Evolutionary conservation across 306 rosid species (phyloP), one percentile per base, ranked within the genome.

Genomic region (Castanospermum australe): DNA sequence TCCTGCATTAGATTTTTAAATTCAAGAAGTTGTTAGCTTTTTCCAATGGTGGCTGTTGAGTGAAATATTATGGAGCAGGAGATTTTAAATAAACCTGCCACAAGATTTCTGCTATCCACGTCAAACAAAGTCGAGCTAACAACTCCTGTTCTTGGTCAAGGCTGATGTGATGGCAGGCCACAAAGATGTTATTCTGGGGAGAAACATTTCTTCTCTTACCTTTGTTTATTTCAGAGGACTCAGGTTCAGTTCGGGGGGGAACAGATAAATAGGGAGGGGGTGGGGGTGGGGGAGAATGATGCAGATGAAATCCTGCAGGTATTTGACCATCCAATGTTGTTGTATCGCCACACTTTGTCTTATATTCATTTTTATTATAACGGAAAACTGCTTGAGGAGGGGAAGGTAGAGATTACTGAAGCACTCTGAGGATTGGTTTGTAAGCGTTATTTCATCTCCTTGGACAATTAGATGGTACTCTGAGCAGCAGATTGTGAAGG

Each of bases 361-460:
- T 85, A 73, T 84, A 89, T 91, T 86, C 85, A 84, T 82, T 87
- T 50, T 85, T 77, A 84, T 85, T 86, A 77, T 77, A 88, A 81
- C 56, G 78, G 79, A 86, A 79, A 86, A 77, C 82, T 48, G 84
- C 84, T 61, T 14, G 81, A 74, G 78, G 82, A 63, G 77, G 64
- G 64, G 70, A 30, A 39, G 56, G 59, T 72, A 74, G 73, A 64
- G 82, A 76, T 77, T 82, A 69, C 57, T 35, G 50, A 69, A 79
- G 85, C 87, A 70, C 83, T 50, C 54, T 38, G 66, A 76, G 84
- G 84, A 81, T 51, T 64, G 83, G 36, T 79, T 65, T 20, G 24
- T 41, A 18, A 72, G 36, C 6, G 67, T 60, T 45, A 56, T 71
- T 72, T 75, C 57, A 39, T 51, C 76, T 48, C 38, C 50, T 60